Evolutionary conservation across 331 rosid species (phyloP).

Genomic region (Arachis monticola): DNA sequence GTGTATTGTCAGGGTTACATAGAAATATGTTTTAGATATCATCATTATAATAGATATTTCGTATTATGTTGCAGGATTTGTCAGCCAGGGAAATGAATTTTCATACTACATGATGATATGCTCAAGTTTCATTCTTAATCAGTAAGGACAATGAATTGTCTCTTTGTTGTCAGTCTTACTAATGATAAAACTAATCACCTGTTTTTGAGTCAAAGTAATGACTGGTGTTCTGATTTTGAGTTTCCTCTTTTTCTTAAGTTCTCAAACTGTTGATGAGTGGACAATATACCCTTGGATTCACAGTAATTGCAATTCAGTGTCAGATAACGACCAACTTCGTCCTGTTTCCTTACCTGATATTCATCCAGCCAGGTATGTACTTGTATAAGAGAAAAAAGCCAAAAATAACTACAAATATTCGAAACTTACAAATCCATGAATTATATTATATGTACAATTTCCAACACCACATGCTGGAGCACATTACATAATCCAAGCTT

Average conservation of each 20-base stretch:
- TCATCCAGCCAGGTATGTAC: slow-evolving; percentile 88
- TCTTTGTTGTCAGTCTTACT: slow-evolving; percentile 30
- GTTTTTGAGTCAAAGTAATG: slow-evolving; percentile 10
- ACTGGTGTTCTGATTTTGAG: slow-evolving; percentile 24
- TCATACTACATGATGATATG: slow-evolving; percentile 99
- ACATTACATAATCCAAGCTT: no score
- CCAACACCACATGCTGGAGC: no score
- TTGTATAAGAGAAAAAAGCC: no score
- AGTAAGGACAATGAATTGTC: slow-evolving; percentile 60
- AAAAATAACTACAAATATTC: no score
- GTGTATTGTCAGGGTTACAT: slow-evolving; percentile 22
- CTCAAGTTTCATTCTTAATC: slow-evolving; percentile 94
- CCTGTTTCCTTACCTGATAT: slow-evolving; percentile 85
- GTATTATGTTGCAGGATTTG: slow-evolving; percentile 69
- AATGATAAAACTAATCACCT: slow-evolving; percentile 15
- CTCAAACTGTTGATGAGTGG: slow-evolving; percentile 80
- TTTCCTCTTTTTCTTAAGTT: slow-evolving; percentile 42
- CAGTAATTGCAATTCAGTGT: slow-evolving; percentile 91
- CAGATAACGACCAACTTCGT: slow-evolving; percentile 89
- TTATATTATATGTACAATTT: no score
- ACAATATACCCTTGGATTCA: slow-evolving; percentile 95
- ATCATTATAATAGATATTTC: slow-evolving; percentile 32
- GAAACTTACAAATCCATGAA: no score
- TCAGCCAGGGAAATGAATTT: slow-evolving; percentile 97
- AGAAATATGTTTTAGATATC: slow-evolving; percentile 21